phyloP scores from a whole-genome alignment of 441 rosid species.

The Populus tomentosa region DNA sequence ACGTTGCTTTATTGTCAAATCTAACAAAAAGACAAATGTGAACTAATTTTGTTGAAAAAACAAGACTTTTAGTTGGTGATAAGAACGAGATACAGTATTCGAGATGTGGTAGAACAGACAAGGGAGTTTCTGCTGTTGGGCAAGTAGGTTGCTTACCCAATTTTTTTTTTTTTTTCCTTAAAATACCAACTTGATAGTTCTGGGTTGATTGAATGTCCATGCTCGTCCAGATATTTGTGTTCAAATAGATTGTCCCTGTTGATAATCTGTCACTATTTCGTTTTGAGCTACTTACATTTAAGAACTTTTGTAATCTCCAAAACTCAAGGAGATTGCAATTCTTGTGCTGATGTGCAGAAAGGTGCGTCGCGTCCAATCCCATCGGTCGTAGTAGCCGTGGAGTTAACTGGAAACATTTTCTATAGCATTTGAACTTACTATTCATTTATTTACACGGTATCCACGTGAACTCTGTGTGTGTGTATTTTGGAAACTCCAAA shows the following conservation, averaged over 20 bases:
- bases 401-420: neutral
- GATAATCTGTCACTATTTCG: neutral
- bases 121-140: conserved; percentile 90
- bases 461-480: too few species aligned
- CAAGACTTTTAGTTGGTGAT: conserved; percentile 72
- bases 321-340: neutral
- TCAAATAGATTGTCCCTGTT: neutral
- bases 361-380: neutral
- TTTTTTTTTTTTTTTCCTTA: neutral
- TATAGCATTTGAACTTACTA: neutral
- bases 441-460: too few species aligned
- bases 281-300: neutral
- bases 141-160: conserved; percentile 47
- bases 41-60: conserved; percentile 17
- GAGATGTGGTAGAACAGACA: conserved; percentile 96
- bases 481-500: too few species aligned
- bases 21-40: neutral
- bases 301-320: neutral
- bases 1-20: neutral
- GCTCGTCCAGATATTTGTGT: neutral
- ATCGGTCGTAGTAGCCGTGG: neutral
- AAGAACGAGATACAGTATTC: conserved; percentile 73
- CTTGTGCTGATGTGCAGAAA: neutral
- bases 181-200: neutral
- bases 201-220: neutral